Base-by-base conservation (phyloP, 2,329 filamentous ascomycete genomes). In the Aspergillus sp. region DNA sequence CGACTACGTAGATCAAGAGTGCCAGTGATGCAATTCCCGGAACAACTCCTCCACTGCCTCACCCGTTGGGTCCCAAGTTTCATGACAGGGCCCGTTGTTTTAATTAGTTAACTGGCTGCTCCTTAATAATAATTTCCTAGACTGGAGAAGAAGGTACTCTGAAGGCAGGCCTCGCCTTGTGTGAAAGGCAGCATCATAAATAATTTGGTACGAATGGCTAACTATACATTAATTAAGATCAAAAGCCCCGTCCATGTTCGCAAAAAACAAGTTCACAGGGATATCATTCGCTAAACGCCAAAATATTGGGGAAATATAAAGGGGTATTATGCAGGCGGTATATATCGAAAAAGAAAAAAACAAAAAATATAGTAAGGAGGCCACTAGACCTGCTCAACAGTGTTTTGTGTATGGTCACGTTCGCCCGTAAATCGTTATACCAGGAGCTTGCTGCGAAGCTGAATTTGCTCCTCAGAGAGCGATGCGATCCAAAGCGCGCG, bases 401-500 rank as follows among this genome's bases (percentile, higher is more conserved):
- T 12, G 22, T 50, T 47, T 54, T 24, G 13, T 41, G 18, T 56
- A 36, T 47, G 47, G 34, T 43, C 17, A n/a, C 11, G 8, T 38
- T 36, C 44, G 38, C 42, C 7, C 47, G 44, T 45, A 34, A 39
- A 17, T 50, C 38, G 34, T 48, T 57, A 77, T 62, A 78, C 77
- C 53, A 81, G 67, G 26, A 65, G 64, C 56, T 75, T 78, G 66
- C 79, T 81, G 50, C 76, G 71, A 42, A 66, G 62, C 57, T 76
- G 71, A 47, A 88, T 84, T 66, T 85, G 81, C 36, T 81, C 80
- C 61, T 88, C 85, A 18, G 78, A 75, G 43, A 88, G 72, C 44
- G 83, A 83, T 39, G 84, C 81, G 64, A 88, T 79, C 85, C 85
- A 88, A 32, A 88, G 76, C 71, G 85, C 88, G 61, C 82, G 80